phyloP scores from a whole-genome alignment of 2,329 filamentous ascomycete species.

The Diaporthe sp. region DNA sequence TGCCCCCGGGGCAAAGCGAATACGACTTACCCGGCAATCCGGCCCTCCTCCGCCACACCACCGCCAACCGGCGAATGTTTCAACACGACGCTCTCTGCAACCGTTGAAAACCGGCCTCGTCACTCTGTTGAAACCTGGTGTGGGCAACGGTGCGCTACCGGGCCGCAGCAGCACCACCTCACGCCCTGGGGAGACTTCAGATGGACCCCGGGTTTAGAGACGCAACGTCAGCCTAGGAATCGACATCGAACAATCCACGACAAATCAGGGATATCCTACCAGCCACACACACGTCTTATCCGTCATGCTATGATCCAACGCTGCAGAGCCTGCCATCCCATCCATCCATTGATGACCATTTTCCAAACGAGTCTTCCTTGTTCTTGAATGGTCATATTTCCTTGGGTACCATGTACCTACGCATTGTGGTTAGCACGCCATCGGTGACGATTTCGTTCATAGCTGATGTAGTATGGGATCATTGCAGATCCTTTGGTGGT shows the following conservation, averaged over 20 bases:
- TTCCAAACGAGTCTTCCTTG: background rate
- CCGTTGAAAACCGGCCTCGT: background rate
- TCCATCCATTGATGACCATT: background rate
- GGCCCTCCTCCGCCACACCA: background rate
- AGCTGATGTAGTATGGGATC: too few species aligned
- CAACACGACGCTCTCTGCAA: background rate
- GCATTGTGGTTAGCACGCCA: too few species aligned
- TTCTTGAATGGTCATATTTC: background rate
- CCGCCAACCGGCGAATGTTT: background rate
- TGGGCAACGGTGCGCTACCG: background rate
- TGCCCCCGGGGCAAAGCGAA: background rate
- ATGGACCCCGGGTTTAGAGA: background rate
- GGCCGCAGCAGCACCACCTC: background rate
- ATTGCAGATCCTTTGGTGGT: too few species aligned
- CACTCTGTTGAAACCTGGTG: background rate
- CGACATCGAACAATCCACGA: background rate
- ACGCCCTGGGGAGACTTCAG: background rate
- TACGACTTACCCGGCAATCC: constrained; percentile 12
- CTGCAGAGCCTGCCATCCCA: background rate
- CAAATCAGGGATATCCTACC: background rate
- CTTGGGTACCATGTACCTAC: too few species aligned
- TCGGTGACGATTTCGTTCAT: too few species aligned
- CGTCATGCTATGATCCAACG: background rate
- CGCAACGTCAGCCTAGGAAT: background rate
- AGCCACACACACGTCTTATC: background rate